Percentiles rank a stretch among this genome's conserved stretches.
phyloP scores from a whole-genome alignment of 75 land plant species.

The Isoetes taiwanensis region DNA sequence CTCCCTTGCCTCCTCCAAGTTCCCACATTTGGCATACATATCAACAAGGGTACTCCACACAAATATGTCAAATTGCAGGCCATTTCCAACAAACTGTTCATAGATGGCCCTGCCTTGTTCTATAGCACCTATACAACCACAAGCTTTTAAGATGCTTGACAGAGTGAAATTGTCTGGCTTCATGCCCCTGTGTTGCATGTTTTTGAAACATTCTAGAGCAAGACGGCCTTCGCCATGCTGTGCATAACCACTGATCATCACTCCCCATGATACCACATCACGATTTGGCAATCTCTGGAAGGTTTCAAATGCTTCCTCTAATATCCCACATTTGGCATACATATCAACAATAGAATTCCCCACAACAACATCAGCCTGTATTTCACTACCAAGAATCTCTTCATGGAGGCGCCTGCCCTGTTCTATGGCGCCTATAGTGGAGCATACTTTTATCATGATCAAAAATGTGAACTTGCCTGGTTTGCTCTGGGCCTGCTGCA shows the following conservation, averaged over 20 bases:
- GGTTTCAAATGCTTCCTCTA: not conserved
- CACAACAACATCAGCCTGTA: not conserved
- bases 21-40: slow-evolving; percentile 13
- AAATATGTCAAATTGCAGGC: not conserved
- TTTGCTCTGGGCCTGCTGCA: no score
- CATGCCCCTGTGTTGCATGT: slow-evolving; percentile 5
- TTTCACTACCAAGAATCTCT: not conserved
- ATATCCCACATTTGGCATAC: slow-evolving; percentile 10
- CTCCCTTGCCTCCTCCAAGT: slow-evolving; percentile 4
- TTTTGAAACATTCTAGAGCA: slow-evolving; percentile 1
- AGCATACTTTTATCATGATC: no score
- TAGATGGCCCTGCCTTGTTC: not conserved
- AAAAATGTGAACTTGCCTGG: no score
- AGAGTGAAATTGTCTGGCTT: slow-evolving; percentile 3
- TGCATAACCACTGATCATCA: slow-evolving; percentile 11
- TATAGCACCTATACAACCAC: not conserved
- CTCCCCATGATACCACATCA: slow-evolving; percentile 7
- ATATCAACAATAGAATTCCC: slow-evolving; percentile 4
- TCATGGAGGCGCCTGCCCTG: not conserved
- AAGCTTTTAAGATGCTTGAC: not conserved
- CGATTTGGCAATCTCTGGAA: not conserved
- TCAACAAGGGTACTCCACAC: not conserved
- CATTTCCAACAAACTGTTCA: not conserved
- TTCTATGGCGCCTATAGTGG: not conserved
- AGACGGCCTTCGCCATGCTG: not conserved